Base-by-base conservation (phyloP, 192 early-diverging fungal species). In the Helicostylum pulchrum region DNA sequence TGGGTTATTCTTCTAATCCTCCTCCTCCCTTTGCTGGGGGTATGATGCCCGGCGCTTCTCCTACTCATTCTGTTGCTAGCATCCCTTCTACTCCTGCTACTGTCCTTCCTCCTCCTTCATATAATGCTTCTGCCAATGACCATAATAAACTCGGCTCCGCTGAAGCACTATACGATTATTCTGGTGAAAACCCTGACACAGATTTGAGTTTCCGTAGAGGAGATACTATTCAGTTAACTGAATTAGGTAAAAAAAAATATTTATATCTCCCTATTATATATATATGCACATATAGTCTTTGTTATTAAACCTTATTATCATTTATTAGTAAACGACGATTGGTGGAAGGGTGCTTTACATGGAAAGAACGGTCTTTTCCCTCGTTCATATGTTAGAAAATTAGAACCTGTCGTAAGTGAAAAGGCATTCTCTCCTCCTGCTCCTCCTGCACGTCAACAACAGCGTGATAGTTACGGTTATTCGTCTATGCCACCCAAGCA, bases 201-300 rank as follows among this genome's bases (percentile, higher is more conserved):
- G 87, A 89, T 70, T 68, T 89, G 53, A 66, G 60, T 20, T 89
- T 89, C 73, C 78, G 77, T 42, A 80, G 84, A 67, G 87, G 87
- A 7, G 86, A 89, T 50, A 64, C 78, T 19, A 87, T 89, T 54
- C 45, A 71, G 15, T 74, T 89, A 45, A 71, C 74, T 44, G 74
- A 76, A 61, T 58, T 62, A 67, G 68, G 74, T 76, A 66, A 19
- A 54, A n/a, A n/a, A n/a, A n/a, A n/a, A n/a, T n/a, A n/a, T n/a
- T n/a, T n/a, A n/a, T n/a, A n/a, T n/a, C 5, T 46, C 7, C 30
- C 32, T 46, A 12, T 53, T 63, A 15, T 48, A 32, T n/a, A n/a
- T n/a, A n/a, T n/a, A n/a, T n/a, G n/a, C n/a, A n/a, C n/a, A n/a
- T n/a, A n/a, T n/a, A n/a, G n/a, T 53, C 21, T 17, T 57, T 14